phyloP scores from a whole-genome alignment of 257 asterid genomes.

The Solanum gracilifrons region DNA sequence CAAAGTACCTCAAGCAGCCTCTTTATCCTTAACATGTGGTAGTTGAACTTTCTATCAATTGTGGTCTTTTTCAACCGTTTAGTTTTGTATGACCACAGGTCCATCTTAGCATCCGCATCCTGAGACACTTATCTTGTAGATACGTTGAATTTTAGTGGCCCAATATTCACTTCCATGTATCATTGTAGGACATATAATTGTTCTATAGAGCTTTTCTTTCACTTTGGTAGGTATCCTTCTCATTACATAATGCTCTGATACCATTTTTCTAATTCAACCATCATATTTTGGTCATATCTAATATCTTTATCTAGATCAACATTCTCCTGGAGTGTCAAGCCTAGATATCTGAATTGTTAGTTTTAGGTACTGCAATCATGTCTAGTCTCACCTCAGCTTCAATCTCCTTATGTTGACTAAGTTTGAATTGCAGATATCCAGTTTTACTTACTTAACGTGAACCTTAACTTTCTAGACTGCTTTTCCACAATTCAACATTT shows the following conservation, averaged over 20 bases:
- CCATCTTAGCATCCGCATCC: not conserved
- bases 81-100: not conserved
- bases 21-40: not conserved
- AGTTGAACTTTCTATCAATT: not conserved
- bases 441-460: not conserved
- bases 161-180: not conserved
- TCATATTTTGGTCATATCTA: not conserved
- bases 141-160: not conserved
- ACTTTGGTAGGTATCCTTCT: not conserved
- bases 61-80: not conserved
- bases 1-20: not conserved
- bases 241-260: not conserved
- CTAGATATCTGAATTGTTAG: not conserved
- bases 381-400: not conserved
- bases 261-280: not conserved
- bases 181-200: not conserved
- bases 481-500: not conserved
- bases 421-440: not conserved
- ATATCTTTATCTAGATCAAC: not conserved
- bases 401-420: not conserved
- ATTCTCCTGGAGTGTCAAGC: not conserved
- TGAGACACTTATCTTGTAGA: not conserved
- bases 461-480: not conserved
- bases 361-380: not conserved
- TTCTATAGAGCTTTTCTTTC: not conserved